phyloP scores from a whole-genome alignment of 208 protist genomes.

The Leptomonas seymouri region DNA sequence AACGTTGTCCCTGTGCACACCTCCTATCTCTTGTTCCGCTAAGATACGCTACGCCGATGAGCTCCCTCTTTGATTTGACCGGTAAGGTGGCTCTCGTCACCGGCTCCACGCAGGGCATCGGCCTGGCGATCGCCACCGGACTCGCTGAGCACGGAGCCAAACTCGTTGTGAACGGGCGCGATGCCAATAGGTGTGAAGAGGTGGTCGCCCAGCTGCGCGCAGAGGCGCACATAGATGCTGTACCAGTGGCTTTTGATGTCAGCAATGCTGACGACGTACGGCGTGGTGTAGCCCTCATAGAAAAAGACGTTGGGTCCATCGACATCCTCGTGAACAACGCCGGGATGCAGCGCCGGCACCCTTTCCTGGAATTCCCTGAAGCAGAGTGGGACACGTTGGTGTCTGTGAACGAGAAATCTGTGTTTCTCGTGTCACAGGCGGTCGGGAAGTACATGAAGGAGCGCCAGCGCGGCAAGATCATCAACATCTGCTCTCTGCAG shows the following conservation, averaged over 20 bases:
- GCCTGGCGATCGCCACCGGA: slow-evolving; percentile 20
- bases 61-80: slow-evolving; percentile 8
- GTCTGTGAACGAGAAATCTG: slow-evolving; percentile 39
- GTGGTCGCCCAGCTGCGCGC: slow-evolving; percentile 1
- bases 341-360: slow-evolving; percentile 40
- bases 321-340: slow-evolving; percentile 68
- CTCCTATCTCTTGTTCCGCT: neutral
- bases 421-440: slow-evolving; percentile 39
- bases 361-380: slow-evolving; percentile 35
- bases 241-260: slow-evolving; percentile 17
- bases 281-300: slow-evolving; percentile 21
- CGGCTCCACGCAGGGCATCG: slow-evolving; percentile 26
- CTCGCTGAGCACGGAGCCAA: slow-evolving; percentile 19
- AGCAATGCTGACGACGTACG: slow-evolving; percentile 1
- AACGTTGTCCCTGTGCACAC: neutral
- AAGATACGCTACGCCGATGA: neutral
- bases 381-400: slow-evolving; percentile 48
- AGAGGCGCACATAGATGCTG: neutral
- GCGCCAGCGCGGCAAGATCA: slow-evolving; percentile 38
- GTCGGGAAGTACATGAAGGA: slow-evolving; percentile 39
- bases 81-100: slow-evolving; percentile 24
- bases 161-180: slow-evolving; percentile 17
- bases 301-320: slow-evolving; percentile 35
- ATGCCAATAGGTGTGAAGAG: neutral
- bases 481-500: slow-evolving; percentile 50